A percentile compares a stretch with the other conserved stretches of the same genome.
Conservation (phyloP, 345 rosid genomes). For the Populus nigra region DNA sequence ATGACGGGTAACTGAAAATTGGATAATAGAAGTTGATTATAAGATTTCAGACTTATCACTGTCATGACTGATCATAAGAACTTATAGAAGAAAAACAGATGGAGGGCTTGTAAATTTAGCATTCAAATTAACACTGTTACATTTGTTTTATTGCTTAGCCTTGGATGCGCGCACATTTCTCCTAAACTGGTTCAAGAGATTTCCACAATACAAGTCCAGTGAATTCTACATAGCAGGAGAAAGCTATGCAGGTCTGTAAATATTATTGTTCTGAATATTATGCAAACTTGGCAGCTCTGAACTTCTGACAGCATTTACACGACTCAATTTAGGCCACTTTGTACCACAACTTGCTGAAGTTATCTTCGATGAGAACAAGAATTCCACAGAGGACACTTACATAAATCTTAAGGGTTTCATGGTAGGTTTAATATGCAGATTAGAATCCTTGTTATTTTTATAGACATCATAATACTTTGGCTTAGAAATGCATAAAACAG, state of each 20-base stretch:
- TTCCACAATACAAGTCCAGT: conserved; percentile 24
- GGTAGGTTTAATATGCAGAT: conserved; percentile 3
- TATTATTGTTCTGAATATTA: not conserved
- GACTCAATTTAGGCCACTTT: conserved; percentile 24
- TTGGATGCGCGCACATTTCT: conserved; percentile 28
- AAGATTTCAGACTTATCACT: no score
- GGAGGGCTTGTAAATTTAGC: no score
- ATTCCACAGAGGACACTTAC: conserved; percentile 2
- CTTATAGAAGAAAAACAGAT: no score
- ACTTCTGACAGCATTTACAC: not conserved
- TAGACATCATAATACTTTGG: not conserved
- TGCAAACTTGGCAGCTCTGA: no score
- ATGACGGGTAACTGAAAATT: conserved; percentile 6
- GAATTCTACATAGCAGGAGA: conserved; percentile 35
- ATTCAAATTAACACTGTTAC: no score
- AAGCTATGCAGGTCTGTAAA: conserved; percentile 28
- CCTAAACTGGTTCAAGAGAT: conserved; percentile 34
- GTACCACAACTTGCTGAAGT: conserved; percentile 35
- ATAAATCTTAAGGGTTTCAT: conserved; percentile 33
- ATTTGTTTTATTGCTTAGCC: conserved; percentile 5
- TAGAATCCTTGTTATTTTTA: not conserved
- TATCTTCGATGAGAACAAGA: conserved; percentile 21
- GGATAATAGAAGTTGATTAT: not conserved
- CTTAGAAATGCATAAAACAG: no score
- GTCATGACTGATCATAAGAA: no score